Evolutionary conservation across 2,329 filamentous ascomycete genomes (phyloP), one percentile per base, ranked within the genome.

Genomic region (Aspergillus sp.): DNA sequence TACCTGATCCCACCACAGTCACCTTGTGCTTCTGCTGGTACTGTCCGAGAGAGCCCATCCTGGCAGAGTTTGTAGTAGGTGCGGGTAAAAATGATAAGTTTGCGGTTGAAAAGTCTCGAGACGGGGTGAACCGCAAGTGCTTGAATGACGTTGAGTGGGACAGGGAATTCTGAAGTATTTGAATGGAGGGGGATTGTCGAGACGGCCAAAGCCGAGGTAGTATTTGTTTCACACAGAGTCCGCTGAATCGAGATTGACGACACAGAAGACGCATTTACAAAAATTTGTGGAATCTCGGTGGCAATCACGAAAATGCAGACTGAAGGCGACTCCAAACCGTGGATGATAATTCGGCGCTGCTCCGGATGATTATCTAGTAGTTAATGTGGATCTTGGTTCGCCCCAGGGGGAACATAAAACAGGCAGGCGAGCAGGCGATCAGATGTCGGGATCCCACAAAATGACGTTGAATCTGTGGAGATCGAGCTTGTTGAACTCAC

Each of bases 1-100:
- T 99, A 69, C 95, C 95, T 52, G 93, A 98, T 68, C 95, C 95
- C 65, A 99, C 86, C 52, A 99, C 86, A 61, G 92, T 93, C 70
- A 75, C 64, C 66, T 74, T 75, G 68, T 75, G 73, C 61, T 75
- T 75, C 54, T 66, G 73, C 51, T 67, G 61, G 55, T 68, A 69
- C 17, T 70, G 64, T 41, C 57, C 62, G 47, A 72, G 64, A 52
- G 67, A 69, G 57, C 66, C 66, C 73, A 75, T 75, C 22, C 60
- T 74, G 64, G 45, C 22, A 53, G 46, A 30, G 13, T 47, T 59
- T 41, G 48, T 22, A 22, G 41, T 20, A 13, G 22, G n/a, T 19
- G 47, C 22, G 33, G 30, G 20, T 19, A 54, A 61, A 39, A 45
- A 61, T 48, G 44, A 30, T 11, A 63, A 64, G 57, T 48, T 45